phyloP scores from a whole-genome alignment of 2,329 filamentous ascomycete genomes.

The Colletotrichum salicis region DNA sequence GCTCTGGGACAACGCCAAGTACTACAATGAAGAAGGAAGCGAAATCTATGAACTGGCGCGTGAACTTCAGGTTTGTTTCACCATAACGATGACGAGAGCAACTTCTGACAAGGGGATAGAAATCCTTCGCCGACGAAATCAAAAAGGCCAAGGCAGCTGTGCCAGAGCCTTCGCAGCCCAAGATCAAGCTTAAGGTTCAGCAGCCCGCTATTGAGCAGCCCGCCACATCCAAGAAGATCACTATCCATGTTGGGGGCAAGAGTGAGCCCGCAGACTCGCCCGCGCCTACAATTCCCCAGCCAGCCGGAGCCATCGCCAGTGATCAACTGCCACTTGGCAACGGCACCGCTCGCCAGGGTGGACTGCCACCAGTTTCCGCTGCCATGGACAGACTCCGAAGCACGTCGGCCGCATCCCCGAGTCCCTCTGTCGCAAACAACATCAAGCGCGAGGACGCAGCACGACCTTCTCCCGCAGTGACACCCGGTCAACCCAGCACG shows the following conservation, averaged over 20 bases:
- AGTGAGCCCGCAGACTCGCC: slow-evolving; percentile 65
- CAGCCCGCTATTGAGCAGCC: slow-evolving; percentile 46
- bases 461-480: slow-evolving; percentile 46
- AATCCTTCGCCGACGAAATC: slow-evolving; percentile 74
- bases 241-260: slow-evolving; percentile 74
- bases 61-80: slow-evolving; percentile 75
- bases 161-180: slow-evolving; percentile 76
- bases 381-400: slow-evolving; percentile 45
- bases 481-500: slow-evolving; percentile 38
- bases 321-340: slow-evolving; percentile 48
- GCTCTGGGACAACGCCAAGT: slow-evolving; percentile 88
- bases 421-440: slow-evolving; percentile 49
- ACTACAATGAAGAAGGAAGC: slow-evolving; percentile 92
- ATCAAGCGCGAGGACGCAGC: slow-evolving; percentile 50
- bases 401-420: slow-evolving; percentile 56
- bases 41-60: slow-evolving; percentile 82
- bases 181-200: slow-evolving; percentile 82
- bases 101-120: slow-evolving; percentile 55
- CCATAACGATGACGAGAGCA: neutral
- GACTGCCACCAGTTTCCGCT: slow-evolving; percentile 28
- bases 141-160: slow-evolving; percentile 78
- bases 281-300: slow-evolving; percentile 50
- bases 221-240: slow-evolving; percentile 70
- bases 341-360: slow-evolving; percentile 32
- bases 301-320: slow-evolving; percentile 45